A percentile compares a stretch with the other conserved stretches of the same genome.
phyloP scores from a whole-genome alignment of 192 early-diverging fungal genomes.

The Allomyces arbusculus region DNA sequence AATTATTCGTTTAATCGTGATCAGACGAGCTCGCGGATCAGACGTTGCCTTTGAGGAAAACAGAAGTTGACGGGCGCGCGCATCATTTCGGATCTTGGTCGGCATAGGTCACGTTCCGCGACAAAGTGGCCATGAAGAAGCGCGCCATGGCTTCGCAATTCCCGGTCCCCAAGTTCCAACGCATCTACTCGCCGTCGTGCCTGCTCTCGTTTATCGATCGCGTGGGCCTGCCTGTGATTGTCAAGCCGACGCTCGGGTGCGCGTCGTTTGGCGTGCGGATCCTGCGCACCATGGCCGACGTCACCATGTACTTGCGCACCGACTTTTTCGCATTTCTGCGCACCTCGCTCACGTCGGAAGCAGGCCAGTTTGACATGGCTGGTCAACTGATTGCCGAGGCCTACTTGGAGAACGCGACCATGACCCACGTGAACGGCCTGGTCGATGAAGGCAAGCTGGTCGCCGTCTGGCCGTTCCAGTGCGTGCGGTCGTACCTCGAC shows the following conservation, averaged over 20 bases:
- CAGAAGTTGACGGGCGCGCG: too few relatives aligned
- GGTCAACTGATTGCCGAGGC: neutral
- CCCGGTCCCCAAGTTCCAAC: constrained; percentile 11
- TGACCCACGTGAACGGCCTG: constrained; percentile 23
- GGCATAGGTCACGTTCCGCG: constrained; percentile 8
- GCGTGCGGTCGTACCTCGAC: constrained; percentile 20
- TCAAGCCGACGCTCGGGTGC: constrained; percentile 18
- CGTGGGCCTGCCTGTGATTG: constrained; percentile 9
- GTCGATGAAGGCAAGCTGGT: constrained; percentile 6
- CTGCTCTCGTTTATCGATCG: constrained; percentile 10
- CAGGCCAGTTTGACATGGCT: neutral
- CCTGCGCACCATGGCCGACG: neutral
- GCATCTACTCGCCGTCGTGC: constrained; percentile 11
- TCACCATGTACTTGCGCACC: neutral
- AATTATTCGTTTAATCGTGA: neutral
- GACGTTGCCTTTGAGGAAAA: neutral
- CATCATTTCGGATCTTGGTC: neutral
- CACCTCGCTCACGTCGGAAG: neutral
- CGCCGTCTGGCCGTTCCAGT: constrained; percentile 2
- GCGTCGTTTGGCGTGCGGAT: constrained; percentile 9
- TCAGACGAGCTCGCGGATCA: too few relatives aligned
- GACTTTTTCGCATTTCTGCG: neutral
- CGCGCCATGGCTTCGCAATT: constrained; percentile 3
- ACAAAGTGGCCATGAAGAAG: constrained; percentile 18
- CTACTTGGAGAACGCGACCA: constrained; percentile 3